A percentile compares a stretch with the other conserved stretches of the same genome.
These are phyloP conservation scores for Colletotrichum cuscutae DNA, from an alignment of 2,329 filamentous ascomycete species.

Conservation along the genomic window DNA sequence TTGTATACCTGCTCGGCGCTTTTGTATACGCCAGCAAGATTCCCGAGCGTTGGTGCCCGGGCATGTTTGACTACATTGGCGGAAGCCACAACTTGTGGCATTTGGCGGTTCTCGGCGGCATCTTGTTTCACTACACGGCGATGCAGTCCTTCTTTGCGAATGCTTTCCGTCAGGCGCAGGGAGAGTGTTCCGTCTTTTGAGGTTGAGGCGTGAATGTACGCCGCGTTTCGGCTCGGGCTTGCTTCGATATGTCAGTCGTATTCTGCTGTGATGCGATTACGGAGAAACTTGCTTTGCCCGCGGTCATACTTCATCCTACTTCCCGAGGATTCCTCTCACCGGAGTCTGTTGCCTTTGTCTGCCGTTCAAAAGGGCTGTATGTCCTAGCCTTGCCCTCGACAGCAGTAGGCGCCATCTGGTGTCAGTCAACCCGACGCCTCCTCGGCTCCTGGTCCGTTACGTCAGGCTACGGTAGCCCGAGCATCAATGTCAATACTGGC, in stretches of 20 bases:
- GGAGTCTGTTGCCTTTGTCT: too few relatives aligned
- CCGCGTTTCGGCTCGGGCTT: neutral
- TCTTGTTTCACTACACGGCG: constrained; percentile 95
- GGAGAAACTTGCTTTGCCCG: neutral
- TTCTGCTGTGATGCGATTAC: neutral
- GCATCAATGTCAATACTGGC: neutral
- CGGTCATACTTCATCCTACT: neutral
- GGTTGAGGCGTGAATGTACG: neutral
- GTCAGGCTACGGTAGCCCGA: neutral
- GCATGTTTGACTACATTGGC: constrained; percentile 93
- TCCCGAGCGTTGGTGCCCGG: constrained; percentile 92
- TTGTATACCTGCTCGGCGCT: constrained; percentile 88
- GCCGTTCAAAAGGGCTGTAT: neutral
- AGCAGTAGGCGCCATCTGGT: neutral
- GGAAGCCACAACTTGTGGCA: constrained; percentile 99
- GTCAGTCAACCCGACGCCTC: neutral
- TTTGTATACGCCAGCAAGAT: constrained; percentile 90
- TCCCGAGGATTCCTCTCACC: neutral
- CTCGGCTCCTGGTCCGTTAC: neutral
- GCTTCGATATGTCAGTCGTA: too few relatives aligned
- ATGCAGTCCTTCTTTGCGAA: constrained; percentile 94
- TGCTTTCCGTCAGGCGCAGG: constrained; percentile 76
- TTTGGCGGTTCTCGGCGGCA: constrained; percentile 90
- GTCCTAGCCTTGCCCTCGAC: neutral
- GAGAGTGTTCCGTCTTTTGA: constrained; percentile 66